phyloP scores from a whole-genome alignment of 2,329 filamentous ascomycete species.

The Hymenoscyphus salicellus region DNA sequence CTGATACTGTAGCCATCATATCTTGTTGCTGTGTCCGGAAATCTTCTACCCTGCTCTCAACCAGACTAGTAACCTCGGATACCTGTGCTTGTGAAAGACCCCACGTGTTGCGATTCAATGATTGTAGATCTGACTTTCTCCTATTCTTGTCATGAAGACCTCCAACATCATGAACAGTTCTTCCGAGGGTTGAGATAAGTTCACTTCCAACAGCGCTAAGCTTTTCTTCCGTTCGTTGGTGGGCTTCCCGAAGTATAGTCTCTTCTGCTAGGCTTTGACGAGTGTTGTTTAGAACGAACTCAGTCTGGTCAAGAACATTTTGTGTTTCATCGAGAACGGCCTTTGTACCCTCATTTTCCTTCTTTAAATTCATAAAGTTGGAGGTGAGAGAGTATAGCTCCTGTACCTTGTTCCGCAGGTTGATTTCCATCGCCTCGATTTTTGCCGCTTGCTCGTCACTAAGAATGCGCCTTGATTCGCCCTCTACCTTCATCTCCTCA shows the following conservation, averaged over 20 bases:
- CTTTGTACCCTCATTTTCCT: slow-evolving; percentile 79
- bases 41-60: slow-evolving; percentile 71
- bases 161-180: slow-evolving; percentile 75
- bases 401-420: slow-evolving; percentile 88
- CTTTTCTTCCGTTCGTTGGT: slow-evolving; percentile 78
- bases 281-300: slow-evolving; percentile 76
- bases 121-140: slow-evolving; percentile 79
- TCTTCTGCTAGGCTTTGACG: slow-evolving; percentile 76
- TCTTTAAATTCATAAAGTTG: slow-evolving; percentile 83
- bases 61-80: slow-evolving; percentile 68
- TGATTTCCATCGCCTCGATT: slow-evolving; percentile 87
- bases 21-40: slow-evolving; percentile 72
- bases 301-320: slow-evolving; percentile 79
- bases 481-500: slow-evolving; percentile 87
- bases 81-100: slow-evolving; percentile 72
- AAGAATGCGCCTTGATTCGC: slow-evolving; percentile 85
- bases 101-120: slow-evolving; percentile 77
- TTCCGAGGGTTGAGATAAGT: slow-evolving; percentile 73
- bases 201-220: slow-evolving; percentile 70
- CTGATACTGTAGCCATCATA: slow-evolving; percentile 65
- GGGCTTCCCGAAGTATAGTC: slow-evolving; percentile 73
- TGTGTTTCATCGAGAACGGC: slow-evolving; percentile 74
- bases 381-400: slow-evolving; percentile 84
- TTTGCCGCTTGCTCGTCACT: slow-evolving; percentile 89
- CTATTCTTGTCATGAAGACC: slow-evolving; percentile 83